Conservation (phyloP, 1,139 yeast genomes). For the Diutina pseudorugosa region DNA sequence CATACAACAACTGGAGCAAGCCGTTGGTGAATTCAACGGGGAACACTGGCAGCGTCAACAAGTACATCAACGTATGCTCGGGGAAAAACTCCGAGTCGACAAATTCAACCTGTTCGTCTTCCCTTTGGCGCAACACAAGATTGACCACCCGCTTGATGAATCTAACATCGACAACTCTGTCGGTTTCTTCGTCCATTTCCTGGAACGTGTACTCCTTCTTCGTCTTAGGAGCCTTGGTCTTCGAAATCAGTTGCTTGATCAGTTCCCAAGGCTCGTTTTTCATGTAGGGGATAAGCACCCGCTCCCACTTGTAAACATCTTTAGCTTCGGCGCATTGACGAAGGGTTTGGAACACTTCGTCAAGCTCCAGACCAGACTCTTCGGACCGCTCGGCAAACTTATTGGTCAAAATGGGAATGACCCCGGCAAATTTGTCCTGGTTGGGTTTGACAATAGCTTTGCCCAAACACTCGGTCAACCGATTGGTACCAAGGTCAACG, state of each 20-base stretch:
- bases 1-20: constrained; percentile 35
- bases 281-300: constrained; percentile 21
- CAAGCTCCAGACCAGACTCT: constrained; percentile 12
- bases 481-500: constrained; percentile 59
- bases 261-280: constrained; percentile 12
- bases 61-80: constrained; percentile 52
- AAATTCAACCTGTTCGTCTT: constrained; percentile 11
- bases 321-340: constrained; percentile 10
- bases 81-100: constrained; percentile 27
- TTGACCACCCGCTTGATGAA: constrained; percentile 40
- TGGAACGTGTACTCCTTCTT: constrained; percentile 1
- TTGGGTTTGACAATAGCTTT: constrained; percentile 31
- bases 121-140: constrained; percentile 23
- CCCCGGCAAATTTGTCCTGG: constrained; percentile 13
- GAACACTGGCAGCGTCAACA: constrained; percentile 78
- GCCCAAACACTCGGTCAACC: constrained; percentile 61
- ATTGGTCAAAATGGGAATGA: constrained; percentile 13
- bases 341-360: constrained; percentile 15
- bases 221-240: constrained; percentile 5
- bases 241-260: constrained; percentile 3
- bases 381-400: constrained; percentile 13
- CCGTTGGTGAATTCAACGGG: constrained; percentile 49
- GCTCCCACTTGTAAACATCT: constrained; percentile 20
- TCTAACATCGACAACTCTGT: constrained; percentile 51
- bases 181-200: constrained; percentile 17